Evolutionary conservation across 2,329 filamentous ascomycete species (phyloP), one percentile per base, ranked within the genome.

Genomic region (Bipolaris cookei): DNA sequence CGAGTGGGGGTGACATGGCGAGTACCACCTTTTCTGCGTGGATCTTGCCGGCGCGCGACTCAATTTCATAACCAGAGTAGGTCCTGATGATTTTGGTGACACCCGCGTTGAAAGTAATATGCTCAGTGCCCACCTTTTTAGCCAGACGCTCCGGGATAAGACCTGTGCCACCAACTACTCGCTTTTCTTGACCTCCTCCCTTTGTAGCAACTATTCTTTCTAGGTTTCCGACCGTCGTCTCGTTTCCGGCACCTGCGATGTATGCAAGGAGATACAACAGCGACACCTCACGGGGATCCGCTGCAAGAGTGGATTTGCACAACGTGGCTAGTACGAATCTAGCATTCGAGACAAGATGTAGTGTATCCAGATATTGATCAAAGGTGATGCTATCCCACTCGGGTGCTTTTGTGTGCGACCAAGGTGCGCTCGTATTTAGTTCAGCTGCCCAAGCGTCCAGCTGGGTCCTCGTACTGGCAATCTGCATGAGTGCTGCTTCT

Each of bases 1-100:
- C 74, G 0, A 81, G 70, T 0, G 83, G 79, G 2, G 77, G 80
- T 0, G 84, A 81, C 0, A 85, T 69, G 0, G 83, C 79, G 0
- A 80, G 65, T 47, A 87, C 81, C 14, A 84, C 78, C 35, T 80
- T 81, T 13, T 75, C 74, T 2, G 78, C 80, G 5, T 63, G 56
- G 50, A 78, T 74, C 0, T 65, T 67, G 2, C 65, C 64, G 1
- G 52, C 56, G 1, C 51, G 58, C 6, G 72, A 66, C 3, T 42
- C 11, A 23, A 67, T 52, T 16, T 43, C 43, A 32, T 68, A 69
- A 4, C 52, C 56, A 4, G 30, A 41, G 6, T 45, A 11, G 28
- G 54, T 59, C 42, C 58, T 64, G n/a, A 23, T 62, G 37, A 70
- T 52, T 14, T 51, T 54, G 16, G 41, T 25, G 2, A 68, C 66